Conservation (phyloP, 2,329 filamentous ascomycete species). For the Arthroderma sp. region DNA sequence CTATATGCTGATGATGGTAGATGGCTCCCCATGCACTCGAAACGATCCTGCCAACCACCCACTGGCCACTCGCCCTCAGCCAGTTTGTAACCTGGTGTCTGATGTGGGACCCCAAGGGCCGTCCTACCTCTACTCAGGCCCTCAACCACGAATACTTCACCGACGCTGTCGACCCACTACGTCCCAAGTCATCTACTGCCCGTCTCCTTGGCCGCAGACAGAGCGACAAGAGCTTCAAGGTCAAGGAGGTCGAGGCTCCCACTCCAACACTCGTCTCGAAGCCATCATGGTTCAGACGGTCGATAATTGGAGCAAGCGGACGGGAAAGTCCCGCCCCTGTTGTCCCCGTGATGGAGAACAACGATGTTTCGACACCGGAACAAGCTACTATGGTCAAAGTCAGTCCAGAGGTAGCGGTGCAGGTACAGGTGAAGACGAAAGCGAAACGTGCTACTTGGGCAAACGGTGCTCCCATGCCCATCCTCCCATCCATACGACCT, state of each 20-base stretch:
- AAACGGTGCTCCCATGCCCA: constrained; percentile 85
- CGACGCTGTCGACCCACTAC: constrained; percentile 81
- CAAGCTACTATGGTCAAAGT: constrained; percentile 29
- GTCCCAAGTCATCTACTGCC: constrained; percentile 82
- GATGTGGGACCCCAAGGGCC: constrained; percentile 92
- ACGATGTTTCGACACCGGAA: constrained; percentile 19
- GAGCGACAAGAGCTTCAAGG: constrained; percentile 62
- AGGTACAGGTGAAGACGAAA: constrained; percentile 23
- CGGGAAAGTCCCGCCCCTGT: constrained; percentile 52
- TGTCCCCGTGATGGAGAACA: constrained; percentile 35
- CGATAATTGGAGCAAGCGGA: constrained; percentile 60
- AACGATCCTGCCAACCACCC: constrained; percentile 75
- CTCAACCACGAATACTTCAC: constrained; percentile 87
- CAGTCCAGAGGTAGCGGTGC: constrained; percentile 28
- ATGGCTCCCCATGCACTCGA: constrained; percentile 98
- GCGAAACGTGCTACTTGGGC: constrained; percentile 89
- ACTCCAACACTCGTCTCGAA: constrained; percentile 57
- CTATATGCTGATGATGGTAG: constrained; percentile 31
- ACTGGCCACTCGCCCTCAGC: constrained; percentile 79
- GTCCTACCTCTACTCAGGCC: constrained; percentile 89
- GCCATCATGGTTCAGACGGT: constrained; percentile 94
- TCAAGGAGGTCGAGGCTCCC: constrained; percentile 51
- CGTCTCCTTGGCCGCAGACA: constrained; percentile 79
- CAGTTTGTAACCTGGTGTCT: constrained; percentile 97
- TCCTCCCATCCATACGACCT: constrained; percentile 83